Percentiles rank a stretch among this genome's conserved stretches.
These are phyloP conservation scores for Speleostelium caveatum DNA, from an alignment of 78 protist species.

Conservation along the genomic window DNA sequence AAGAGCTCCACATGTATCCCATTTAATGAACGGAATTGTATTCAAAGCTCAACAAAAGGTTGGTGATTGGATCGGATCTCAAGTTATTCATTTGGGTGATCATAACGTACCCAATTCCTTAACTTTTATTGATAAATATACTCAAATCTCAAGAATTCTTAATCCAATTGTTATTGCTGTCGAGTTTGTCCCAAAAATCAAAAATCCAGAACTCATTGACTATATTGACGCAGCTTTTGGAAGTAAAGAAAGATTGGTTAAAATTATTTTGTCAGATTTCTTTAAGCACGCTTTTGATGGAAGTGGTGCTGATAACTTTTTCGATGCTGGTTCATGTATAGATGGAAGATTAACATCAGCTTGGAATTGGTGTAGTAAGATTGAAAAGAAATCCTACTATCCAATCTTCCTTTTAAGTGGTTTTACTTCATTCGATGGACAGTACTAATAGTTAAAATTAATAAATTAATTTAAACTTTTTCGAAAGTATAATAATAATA, in stretches of 20 bases:
- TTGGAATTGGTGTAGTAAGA: constrained; percentile 95
- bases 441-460: constrained; percentile 36
- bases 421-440: constrained; percentile 94
- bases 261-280: constrained; percentile 92
- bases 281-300: constrained; percentile 95
- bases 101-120: constrained; percentile 97
- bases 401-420: constrained; percentile 89
- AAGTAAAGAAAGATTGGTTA: not conserved
- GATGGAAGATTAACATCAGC: constrained; percentile 96
- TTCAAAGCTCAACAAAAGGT: constrained; percentile 74
- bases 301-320: constrained; percentile 94
- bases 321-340: constrained; percentile 97
- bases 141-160: constrained; percentile 91
- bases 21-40: constrained; percentile 82
- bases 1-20: constrained; percentile 71
- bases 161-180: constrained; percentile 84
- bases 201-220: constrained; percentile 7
- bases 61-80: constrained; percentile 95
- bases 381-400: constrained; percentile 88
- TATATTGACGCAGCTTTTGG: constrained; percentile 77
- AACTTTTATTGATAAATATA: constrained; percentile 97
- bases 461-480: not conserved
- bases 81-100: constrained; percentile 97
- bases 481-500: not conserved
- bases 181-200: constrained; percentile 42